A percentile compares a stretch with the other conserved stretches of the same genome.
These are phyloP conservation scores for Gypsophila paniculata DNA, from an alignment of 179 eudicot species.

Conservation along the genomic window DNA sequence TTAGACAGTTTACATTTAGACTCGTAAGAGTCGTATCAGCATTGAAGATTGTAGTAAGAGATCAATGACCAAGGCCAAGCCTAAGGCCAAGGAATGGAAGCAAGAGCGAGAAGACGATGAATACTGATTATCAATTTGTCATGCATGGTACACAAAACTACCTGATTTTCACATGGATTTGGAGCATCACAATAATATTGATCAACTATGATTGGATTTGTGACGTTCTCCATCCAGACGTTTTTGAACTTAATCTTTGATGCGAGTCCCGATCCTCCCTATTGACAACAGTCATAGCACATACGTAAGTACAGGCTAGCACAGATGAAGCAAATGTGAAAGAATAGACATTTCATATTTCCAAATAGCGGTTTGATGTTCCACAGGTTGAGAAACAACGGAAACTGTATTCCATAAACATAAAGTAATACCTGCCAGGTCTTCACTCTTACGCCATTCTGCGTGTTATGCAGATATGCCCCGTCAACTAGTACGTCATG, in stretches of 20 bases:
- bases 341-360: not conserved
- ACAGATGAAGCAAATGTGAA: not conserved
- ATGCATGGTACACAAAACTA: slow-evolving; percentile 22
- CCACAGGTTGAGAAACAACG: not conserved
- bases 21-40: not conserved
- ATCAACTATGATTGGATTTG: slow-evolving; percentile 88
- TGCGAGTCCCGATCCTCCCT: slow-evolving; percentile 88
- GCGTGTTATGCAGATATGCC: slow-evolving; percentile 56
- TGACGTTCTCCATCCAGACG: slow-evolving; percentile 72
- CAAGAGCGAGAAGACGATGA: not conserved
- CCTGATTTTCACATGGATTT: slow-evolving; percentile 71
- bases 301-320: not conserved
- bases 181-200: slow-evolving; percentile 82
- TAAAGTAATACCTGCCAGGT: slow-evolving; percentile 79
- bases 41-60: not conserved
- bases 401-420: not conserved
- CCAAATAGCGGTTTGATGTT: not conserved
- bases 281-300: slow-evolving; percentile 16
- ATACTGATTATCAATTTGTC: not conserved
- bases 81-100: not conserved
- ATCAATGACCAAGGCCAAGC: not conserved
- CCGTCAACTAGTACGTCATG: slow-evolving; percentile 57
- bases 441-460: slow-evolving; percentile 85
- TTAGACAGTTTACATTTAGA: too few species aligned
- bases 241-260: slow-evolving; percentile 54